Base-by-base conservation (phyloP, 179 eudicot species). In the Silene noctiflora region DNA sequence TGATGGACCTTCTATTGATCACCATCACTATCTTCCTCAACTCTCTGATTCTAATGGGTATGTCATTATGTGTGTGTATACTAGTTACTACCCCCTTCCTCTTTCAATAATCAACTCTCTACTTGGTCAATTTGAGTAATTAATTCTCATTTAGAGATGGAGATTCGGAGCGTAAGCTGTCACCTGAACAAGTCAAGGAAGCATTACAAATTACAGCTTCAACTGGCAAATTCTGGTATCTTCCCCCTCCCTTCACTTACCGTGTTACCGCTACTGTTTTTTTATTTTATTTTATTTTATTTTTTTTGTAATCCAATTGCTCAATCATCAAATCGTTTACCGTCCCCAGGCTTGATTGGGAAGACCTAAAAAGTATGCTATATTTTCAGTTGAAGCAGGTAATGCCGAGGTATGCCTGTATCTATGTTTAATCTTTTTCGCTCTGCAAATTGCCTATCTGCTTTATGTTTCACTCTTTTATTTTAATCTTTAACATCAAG, bases 321-420 rank as follows among this genome's bases (percentile, higher is more conserved):
- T 39, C 39, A 33, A 33, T 33, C 39, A 33, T 7, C 39, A 7
- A 39, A 39, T 6, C 11, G 1, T 7, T 39, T 39, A 11, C 8
- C 46, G 24, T 75, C 60, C 60, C 58, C 87, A 90, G 96, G 91
- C 81, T 83, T 85, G 89, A 89, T 21, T 89, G 92, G 91, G 89
- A 84, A 44, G 87, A 84, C 66, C 72, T 90, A 69, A 89, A 82
- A 84, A 82, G 81, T 75, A 89, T 94, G 86, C 75, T 94, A 67
- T 89, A 88, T 74, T 85, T 86, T 81, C 86, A 90, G 81, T 86
- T 94, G 82, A 94, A 91, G 91, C 88, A 94, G 98, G 98, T 94
- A 82, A 94, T 71, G 89, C 81, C 76, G 92, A 85, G 87, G 89
- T 82, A 86, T 79, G 86, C 87, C 67, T 77, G 83, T 79, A 77